These are phyloP conservation scores for Coffea canephora DNA, from an alignment of 257 asterid species.

Conservation along the genomic window DNA sequence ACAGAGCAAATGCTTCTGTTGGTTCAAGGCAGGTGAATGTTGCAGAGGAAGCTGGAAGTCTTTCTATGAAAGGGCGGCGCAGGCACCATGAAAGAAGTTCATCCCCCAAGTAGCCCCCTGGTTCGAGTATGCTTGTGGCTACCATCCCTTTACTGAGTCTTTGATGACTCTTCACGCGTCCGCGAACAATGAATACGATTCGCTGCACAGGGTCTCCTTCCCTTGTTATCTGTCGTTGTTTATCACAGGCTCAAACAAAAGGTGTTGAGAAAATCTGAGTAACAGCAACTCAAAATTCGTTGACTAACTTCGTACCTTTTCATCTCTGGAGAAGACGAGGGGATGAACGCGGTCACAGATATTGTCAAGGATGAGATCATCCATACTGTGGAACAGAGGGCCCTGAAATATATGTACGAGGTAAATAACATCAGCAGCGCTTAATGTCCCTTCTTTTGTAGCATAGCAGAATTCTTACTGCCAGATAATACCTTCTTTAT, in stretches of 20 bases:
- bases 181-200: constrained; percentile 72
- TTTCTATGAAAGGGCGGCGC: constrained; percentile 76
- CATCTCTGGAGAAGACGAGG: constrained; percentile 75
- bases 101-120: constrained; percentile 88
- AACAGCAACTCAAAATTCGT: not conserved
- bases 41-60: constrained; percentile 88
- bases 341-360: constrained; percentile 94
- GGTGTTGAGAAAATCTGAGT: too few relatives aligned
- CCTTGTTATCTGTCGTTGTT: constrained; percentile 67
- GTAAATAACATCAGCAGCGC: too few relatives aligned
- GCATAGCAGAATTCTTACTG: not conserved
- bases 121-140: constrained; percentile 60
- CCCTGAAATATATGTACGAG: constrained; percentile 51
- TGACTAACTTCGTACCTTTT: constrained; percentile 50
- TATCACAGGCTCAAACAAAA: not conserved
- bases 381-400: constrained; percentile 78
- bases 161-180: constrained; percentile 68
- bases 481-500: constrained; percentile 65
- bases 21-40: constrained; percentile 74
- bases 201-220: constrained; percentile 91
- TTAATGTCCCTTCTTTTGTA: not conserved
- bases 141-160: constrained; percentile 69
- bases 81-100: constrained; percentile 94
- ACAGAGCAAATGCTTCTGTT: constrained; percentile 68
- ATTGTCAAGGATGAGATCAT: constrained; percentile 88